Evolutionary conservation across 805 yeast species (phyloP).

Genomic region (Yamadazyma phyllophila): DNA sequence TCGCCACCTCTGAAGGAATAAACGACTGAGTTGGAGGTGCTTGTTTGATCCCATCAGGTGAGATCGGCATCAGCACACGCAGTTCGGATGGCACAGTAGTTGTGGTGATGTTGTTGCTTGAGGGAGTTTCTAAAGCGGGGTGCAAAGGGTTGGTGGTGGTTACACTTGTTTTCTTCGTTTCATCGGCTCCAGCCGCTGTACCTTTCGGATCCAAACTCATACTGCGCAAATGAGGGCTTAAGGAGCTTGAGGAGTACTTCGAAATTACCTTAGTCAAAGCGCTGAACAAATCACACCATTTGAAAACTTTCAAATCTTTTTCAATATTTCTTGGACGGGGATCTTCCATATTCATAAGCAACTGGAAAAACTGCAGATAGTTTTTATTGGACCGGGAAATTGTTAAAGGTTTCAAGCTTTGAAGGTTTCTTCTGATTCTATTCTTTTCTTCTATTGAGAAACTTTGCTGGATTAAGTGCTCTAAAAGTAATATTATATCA

Average conservation of each 20-base stretch:
- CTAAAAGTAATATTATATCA: conserved; percentile 57
- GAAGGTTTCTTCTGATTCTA: conserved; percentile 64
- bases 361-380: conserved; percentile 28
- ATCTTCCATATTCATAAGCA: conserved; percentile 58
- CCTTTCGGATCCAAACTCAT: not conserved
- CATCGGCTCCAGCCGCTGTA: not conserved
- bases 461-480: conserved; percentile 50
- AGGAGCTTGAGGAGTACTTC: conserved; percentile 44
- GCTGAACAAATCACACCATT: conserved; percentile 51
- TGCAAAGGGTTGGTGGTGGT: not conserved
- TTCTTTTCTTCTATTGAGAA: conserved; percentile 70
- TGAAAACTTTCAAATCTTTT: conserved; percentile 66
- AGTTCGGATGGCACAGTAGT: not conserved
- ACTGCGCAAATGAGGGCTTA: not conserved
- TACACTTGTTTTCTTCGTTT: not conserved
- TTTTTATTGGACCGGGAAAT: conserved; percentile 46
- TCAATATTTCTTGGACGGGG: conserved; percentile 71
- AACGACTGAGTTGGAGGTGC: conserved; percentile 12
- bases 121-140: not conserved
- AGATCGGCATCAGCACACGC: not conserved
- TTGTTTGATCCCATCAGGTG: not conserved
- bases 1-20: conserved; percentile 25
- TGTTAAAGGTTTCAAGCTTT: conserved; percentile 60
- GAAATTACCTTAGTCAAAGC: conserved; percentile 58
- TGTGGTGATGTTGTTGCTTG: not conserved